Evolutionary conservation across 805 yeast species (phyloP).

Genomic region (Ogataea pilisensis): DNA sequence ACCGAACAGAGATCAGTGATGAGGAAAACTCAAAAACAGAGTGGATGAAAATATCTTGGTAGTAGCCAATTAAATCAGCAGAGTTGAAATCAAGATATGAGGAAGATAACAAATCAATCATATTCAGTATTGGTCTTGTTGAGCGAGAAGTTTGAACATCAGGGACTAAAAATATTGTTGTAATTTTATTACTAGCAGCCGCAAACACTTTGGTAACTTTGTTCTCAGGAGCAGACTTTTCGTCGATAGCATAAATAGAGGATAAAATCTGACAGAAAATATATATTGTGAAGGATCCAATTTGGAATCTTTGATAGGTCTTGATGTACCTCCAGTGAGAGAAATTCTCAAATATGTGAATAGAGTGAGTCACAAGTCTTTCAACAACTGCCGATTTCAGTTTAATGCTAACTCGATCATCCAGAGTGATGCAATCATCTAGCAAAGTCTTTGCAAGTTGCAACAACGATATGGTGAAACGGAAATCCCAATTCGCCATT

Average conservation of each 20-base stretch:
- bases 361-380: conserved; percentile 49
- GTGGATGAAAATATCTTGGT: conserved; percentile 47
- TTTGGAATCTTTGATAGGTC: conserved; percentile 52
- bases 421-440: conserved; percentile 41
- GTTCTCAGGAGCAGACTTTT: conserved; percentile 28
- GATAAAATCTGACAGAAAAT: conserved; percentile 53
- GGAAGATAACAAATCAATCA: conserved; percentile 44
- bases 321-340: conserved; percentile 62
- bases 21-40: conserved; percentile 53
- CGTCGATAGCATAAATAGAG: conserved; percentile 53
- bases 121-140: conserved; percentile 46
- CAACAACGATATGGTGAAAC: conserved; percentile 58
- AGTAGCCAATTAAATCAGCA: conserved; percentile 39
- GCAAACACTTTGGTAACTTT: conserved; percentile 49
- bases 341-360: conserved; percentile 73
- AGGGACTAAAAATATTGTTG: conserved; percentile 52
- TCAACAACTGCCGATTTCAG: conserved; percentile 53
- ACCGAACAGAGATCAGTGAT: conserved; percentile 53
- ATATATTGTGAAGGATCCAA: conserved; percentile 52
- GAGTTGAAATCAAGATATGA: conserved; percentile 6
- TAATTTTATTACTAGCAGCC: conserved; percentile 45
- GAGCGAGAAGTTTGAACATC: conserved; percentile 49
- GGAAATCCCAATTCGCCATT: conserved; percentile 61
- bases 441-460: conserved; percentile 51
- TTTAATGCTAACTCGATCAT: conserved; percentile 34